Percentiles rank a stretch among this genome's conserved stretches.
phyloP scores from a whole-genome alignment of 1,139 yeast species.

The Saccharomyces hybrid region DNA sequence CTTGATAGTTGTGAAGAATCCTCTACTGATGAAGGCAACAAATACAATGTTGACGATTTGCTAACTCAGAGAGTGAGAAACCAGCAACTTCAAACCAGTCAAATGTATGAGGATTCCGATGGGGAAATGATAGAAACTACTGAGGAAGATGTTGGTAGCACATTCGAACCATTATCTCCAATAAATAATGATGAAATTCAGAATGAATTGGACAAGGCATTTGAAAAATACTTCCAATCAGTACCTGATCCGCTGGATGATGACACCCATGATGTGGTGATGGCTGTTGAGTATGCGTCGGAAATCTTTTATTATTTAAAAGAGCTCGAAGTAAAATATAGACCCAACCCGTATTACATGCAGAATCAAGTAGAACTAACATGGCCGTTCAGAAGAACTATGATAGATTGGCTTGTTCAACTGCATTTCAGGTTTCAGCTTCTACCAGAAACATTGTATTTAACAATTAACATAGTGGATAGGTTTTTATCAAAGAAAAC shows the following conservation, averaged over 20 bases:
- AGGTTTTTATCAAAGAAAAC: constrained; percentile 67
- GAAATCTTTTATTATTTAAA: constrained; percentile 82
- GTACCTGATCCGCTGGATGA: constrained; percentile 71
- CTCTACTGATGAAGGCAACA: constrained; percentile 15
- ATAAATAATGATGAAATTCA: constrained; percentile 18
- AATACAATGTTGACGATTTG: constrained; percentile 28
- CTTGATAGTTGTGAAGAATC: constrained; percentile 1
- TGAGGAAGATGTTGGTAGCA: constrained; percentile 26
- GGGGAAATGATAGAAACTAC: constrained; percentile 2
- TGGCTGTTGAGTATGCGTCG: constrained; percentile 89
- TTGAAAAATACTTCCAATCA: constrained; percentile 41
- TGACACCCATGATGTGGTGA: constrained; percentile 79
- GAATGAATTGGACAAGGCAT: constrained; percentile 38
- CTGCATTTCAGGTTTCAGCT: constrained; percentile 79
- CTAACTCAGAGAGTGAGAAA: background rate
- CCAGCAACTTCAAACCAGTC: background rate
- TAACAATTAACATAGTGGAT: constrained; percentile 83
- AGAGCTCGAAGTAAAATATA: constrained; percentile 58
- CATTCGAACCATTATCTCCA: constrained; percentile 28
- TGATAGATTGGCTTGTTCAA: constrained; percentile 90
- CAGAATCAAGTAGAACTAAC: constrained; percentile 73
- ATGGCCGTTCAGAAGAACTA: constrained; percentile 81
- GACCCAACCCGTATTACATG: constrained; percentile 80
- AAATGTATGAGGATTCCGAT: background rate
- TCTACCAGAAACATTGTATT: constrained; percentile 79